A percentile compares a stretch with the other conserved stretches of the same genome.
Conservation (phyloP, 257 asterid species). For the Linderniella brevidens region DNA sequence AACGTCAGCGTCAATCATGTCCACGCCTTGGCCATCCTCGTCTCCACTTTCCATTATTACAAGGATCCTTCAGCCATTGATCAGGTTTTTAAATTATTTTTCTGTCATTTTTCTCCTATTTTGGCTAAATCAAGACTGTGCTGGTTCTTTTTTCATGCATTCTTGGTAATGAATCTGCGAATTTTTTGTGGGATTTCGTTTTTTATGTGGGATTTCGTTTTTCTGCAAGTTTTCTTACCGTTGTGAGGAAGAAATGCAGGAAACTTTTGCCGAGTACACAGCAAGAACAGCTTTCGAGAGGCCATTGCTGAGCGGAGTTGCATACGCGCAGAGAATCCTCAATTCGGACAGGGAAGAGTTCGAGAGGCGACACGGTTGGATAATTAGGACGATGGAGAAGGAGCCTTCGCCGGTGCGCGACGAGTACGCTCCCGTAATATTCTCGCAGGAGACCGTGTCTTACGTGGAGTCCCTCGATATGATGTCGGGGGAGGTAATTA, state of each 20-base stretch:
- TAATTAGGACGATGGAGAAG: slow-evolving; percentile 67
- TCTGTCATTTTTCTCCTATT: slow-evolving; percentile 5
- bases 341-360: slow-evolving; percentile 56
- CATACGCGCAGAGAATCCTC: slow-evolving; percentile 76
- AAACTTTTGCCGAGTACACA: slow-evolving; percentile 80
- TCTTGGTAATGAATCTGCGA: too few species aligned
- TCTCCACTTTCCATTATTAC: slow-evolving; percentile 73
- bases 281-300: slow-evolving; percentile 89
- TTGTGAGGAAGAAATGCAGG: slow-evolving; percentile 30
- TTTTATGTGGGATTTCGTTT: too few species aligned
- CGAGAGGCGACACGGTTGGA: slow-evolving; percentile 74
- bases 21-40: slow-evolving; percentile 85
- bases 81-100: slow-evolving; percentile 81
- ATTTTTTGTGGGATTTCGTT: too few species aligned
- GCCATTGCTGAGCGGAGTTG: slow-evolving; percentile 88
- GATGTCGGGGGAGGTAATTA: slow-evolving; percentile 99
- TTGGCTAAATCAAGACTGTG: too few species aligned
- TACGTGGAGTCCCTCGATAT: slow-evolving; percentile 76
- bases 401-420: slow-evolving; percentile 76
- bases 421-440: slow-evolving; percentile 84
- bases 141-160: too few species aligned
- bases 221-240: background rate
- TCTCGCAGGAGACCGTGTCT: slow-evolving; percentile 84
- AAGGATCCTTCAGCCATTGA: slow-evolving; percentile 87
- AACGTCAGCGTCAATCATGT: slow-evolving; percentile 90